Base-by-base conservation (phyloP, 2,329 filamentous ascomycete species). In the Lasiodiplodia sp. region DNA sequence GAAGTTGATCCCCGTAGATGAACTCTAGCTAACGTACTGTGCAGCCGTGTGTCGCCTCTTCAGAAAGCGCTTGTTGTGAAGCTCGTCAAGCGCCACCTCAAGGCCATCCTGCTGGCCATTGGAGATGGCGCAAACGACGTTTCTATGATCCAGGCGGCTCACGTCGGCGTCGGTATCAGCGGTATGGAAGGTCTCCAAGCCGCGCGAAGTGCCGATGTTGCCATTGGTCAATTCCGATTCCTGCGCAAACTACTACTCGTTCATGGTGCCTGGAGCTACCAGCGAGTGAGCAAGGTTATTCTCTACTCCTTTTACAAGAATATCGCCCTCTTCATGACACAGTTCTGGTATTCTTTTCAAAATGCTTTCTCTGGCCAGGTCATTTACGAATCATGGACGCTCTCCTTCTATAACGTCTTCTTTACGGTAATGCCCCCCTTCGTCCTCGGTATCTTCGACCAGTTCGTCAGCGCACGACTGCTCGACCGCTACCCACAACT, bases 221-320 rank as follows among this genome's bases (percentile, higher is more conserved):
- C 94, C 10, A 97, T 99, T 77, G 96, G 89, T 0, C 96, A 99
- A 79, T 99, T 99, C 85, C 90, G 95, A 68, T 99, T 91, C 81
- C 87, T 99, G 62, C 92, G 94, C 73, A 99, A 99, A 82, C 85
- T 99, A 67, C 87, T 98, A 34, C 87, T 99, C 31, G 96, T 99
- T 12, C 96, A 99, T 77, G 96, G 96, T 28, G 91, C 94, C 6
- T 99, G 96, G 96, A 97, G 93, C 78, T 99, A 99, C 78, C 95
- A 97, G 79, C 92, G 96, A 69, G 91, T 99, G 78, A 95, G 92
- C 86, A 97, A 97, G 83, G 94, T 97, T 69, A 98, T 99, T 75
- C 82, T 99, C 71, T 99, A 97, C 82, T 98, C 96, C 7, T 99
- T 98, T 80, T 99, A 99, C 86, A 99, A 99, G 86, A 99, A 99